phyloP scores from a whole-genome alignment of 495 filamentous ascomycete genomes.

The Lasiosphaeria miniovina region DNA sequence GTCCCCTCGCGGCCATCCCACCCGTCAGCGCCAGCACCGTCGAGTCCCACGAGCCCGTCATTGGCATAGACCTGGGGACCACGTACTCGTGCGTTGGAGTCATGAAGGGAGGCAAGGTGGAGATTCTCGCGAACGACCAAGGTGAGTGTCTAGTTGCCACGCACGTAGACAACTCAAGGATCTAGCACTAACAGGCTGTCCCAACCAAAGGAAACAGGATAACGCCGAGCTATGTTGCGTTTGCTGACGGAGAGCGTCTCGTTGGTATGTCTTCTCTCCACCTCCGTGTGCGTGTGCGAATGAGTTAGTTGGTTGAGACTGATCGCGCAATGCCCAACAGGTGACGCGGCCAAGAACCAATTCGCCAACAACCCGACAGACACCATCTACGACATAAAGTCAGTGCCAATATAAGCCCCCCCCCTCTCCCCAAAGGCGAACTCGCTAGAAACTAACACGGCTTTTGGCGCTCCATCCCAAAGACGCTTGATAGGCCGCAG shows the following conservation, averaged over 20 bases:
- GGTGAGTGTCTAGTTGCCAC: constrained; percentile 7
- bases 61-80: constrained; percentile 97
- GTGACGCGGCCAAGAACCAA: constrained; percentile 99
- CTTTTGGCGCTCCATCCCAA: neutral
- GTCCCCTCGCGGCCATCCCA: constrained; percentile 62
- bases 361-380: constrained; percentile 96
- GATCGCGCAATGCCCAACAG: constrained; percentile 27
- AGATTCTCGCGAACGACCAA: constrained; percentile 91
- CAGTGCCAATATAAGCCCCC: neutral
- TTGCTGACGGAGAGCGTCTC: constrained; percentile 67
- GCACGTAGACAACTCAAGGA: neutral
- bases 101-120: constrained; percentile 92
- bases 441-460: neutral
- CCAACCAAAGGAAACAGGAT: constrained; percentile 72
- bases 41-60: constrained; percentile 66
- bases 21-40: constrained; percentile 64
- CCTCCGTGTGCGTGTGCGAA: neutral
- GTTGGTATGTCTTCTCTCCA: constrained; percentile 35
- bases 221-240: constrained; percentile 95
- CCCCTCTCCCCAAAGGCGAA: neutral
- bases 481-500: constrained; percentile 87
- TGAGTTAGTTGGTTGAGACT: constrained; percentile 47
- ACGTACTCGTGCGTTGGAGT: constrained; percentile 98
- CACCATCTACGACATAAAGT: constrained; percentile 97
- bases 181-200: neutral